Evolutionary conservation across 495 filamentous ascomycete species (phyloP).

Genomic region (Penicillium ucsense): DNA sequence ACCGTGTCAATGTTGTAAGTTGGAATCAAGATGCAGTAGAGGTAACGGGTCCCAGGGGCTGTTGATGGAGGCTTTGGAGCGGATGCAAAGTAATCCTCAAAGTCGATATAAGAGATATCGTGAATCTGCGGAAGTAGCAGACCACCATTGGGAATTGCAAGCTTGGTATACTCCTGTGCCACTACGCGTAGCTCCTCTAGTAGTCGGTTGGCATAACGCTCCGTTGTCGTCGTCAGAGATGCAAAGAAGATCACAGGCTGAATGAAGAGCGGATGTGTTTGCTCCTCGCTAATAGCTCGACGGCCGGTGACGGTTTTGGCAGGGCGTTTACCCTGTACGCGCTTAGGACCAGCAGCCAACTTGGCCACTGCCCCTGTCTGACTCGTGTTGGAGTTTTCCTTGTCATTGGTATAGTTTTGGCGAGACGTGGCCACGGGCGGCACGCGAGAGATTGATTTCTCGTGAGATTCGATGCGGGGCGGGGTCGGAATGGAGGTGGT

Average conservation of each 20-base stretch:
- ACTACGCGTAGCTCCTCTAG: conserved; percentile 39
- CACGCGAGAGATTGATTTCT: conserved; percentile 11
- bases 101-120: conserved; percentile 76
- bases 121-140: conserved; percentile 55
- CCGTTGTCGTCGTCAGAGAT: conserved; percentile 71
- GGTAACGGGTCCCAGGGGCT: conserved; percentile 43
- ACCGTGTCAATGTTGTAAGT: conserved; percentile 90
- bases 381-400: too few relatives aligned
- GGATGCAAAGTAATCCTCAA: conserved; percentile 81
- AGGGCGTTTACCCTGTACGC: conserved; percentile 30
- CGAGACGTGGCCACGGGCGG: neutral
- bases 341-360: conserved; percentile 25
- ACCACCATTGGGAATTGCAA: conserved; percentile 22
- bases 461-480: conserved; percentile 22
- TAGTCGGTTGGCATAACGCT: conserved; percentile 52
- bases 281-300: conserved; percentile 8
- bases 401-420: too few relatives aligned
- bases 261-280: conserved; percentile 28
- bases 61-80: conserved; percentile 42
- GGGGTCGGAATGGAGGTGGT: conserved; percentile 28
- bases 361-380: conserved; percentile 3
- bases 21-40: conserved; percentile 77
- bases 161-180: conserved; percentile 19
- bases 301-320: conserved; percentile 18
- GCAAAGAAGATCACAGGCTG: conserved; percentile 82